Conservation (phyloP, 2,329 filamentous ascomycete genomes). For the Waltergamsia citrina region DNA sequence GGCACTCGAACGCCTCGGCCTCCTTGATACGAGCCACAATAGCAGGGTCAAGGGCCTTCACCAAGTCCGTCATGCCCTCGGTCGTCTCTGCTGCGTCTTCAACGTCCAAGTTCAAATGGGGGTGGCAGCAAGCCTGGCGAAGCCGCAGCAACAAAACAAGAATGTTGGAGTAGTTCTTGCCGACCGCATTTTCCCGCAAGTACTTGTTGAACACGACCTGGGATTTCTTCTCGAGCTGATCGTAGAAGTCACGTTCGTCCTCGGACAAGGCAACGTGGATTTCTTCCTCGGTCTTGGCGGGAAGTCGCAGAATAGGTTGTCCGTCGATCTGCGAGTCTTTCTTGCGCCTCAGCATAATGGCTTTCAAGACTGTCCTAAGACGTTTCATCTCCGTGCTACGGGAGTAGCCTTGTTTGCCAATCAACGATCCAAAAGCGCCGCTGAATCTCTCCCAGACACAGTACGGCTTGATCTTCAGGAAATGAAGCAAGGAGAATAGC, state of each 20-base stretch:
- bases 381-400: constrained; percentile 42
- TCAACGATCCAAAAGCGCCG: constrained; percentile 6
- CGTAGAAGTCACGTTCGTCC: constrained; percentile 71
- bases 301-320: constrained; percentile 68
- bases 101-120: constrained; percentile 20
- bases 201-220: constrained; percentile 70
- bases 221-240: constrained; percentile 59
- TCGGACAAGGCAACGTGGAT: constrained; percentile 63
- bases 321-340: constrained; percentile 75
- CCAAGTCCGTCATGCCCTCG: constrained; percentile 49
- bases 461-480: constrained; percentile 70
- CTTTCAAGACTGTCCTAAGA: constrained; percentile 67
- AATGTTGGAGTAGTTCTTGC: constrained; percentile 64
- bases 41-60: constrained; percentile 45
- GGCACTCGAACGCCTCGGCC: constrained; percentile 61
- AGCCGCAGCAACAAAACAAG: constrained; percentile 74
- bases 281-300: constrained; percentile 65
- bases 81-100: constrained; percentile 30
- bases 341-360: constrained; percentile 72
- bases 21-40: constrained; percentile 59
- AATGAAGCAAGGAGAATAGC: constrained; percentile 67
- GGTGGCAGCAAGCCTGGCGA: constrained; percentile 55
- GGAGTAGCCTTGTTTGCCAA: neutral
- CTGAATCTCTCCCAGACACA: constrained; percentile 54
- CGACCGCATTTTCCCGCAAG: constrained; percentile 57